phyloP scores from a whole-genome alignment of 75 land plant genomes.

The Picea glauca region DNA sequence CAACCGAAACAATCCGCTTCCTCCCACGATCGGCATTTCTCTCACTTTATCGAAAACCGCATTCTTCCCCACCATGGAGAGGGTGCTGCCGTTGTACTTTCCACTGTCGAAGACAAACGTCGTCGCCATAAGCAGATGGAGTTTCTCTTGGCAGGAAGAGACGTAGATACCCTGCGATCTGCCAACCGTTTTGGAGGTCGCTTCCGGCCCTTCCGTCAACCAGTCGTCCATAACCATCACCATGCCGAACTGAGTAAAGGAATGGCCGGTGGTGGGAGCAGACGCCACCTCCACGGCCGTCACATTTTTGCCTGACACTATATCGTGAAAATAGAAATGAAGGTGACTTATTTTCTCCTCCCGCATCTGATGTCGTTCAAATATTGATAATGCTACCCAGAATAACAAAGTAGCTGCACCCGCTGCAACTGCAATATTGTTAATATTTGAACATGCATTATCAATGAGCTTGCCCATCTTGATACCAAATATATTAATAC shows the following conservation, averaged over 20 bases:
- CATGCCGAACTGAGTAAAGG: constrained; percentile 26
- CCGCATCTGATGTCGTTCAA: neutral
- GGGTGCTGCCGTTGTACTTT: constrained; percentile 41
- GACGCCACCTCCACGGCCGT: constrained; percentile 28
- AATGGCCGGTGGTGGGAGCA: constrained; percentile 11
- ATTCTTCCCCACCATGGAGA: constrained; percentile 40
- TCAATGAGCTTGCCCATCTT: too few relatives aligned
- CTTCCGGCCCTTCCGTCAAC: constrained; percentile 39
- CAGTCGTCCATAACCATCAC: constrained; percentile 42
- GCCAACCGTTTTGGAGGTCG: constrained; percentile 38
- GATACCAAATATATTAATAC: too few relatives aligned
- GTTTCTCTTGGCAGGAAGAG: constrained; percentile 10
- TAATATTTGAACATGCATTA: too few relatives aligned
- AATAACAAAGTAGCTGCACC: too few relatives aligned
- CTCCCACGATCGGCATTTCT: constrained; percentile 56
- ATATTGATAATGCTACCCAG: too few relatives aligned
- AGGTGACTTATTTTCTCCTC: constrained; percentile 31
- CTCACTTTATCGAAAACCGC: constrained; percentile 16
- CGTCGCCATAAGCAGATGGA: constrained; percentile 32
- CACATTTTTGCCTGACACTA: constrained; percentile 22
- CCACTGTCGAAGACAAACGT: constrained; percentile 33
- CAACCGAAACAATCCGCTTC: constrained; percentile 49
- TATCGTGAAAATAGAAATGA: constrained; percentile 63
- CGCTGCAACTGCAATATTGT: too few relatives aligned
- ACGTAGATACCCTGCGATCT: constrained; percentile 54